phyloP scores from a whole-genome alignment of 805 yeast genomes.

The Kuraishia piskuri region DNA sequence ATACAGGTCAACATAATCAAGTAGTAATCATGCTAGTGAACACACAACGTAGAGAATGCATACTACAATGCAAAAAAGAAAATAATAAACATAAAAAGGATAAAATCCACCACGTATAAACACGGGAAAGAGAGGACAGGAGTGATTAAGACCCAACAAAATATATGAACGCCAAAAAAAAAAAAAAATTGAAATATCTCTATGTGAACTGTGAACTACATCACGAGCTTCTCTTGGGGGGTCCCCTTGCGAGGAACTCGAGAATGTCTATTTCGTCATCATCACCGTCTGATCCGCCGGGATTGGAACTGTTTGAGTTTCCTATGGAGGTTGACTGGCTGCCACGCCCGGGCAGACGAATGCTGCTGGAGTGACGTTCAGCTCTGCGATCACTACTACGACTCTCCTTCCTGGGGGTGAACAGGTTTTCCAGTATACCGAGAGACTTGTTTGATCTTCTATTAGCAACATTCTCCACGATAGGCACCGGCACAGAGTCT shows the following conservation, averaged over 20 bases:
- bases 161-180: too few species aligned
- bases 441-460: background rate
- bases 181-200: background rate
- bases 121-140: too few species aligned
- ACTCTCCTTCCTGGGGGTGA: background rate
- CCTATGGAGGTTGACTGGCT: background rate
- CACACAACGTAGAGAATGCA: too few species aligned
- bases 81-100: too few species aligned
- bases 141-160: too few species aligned
- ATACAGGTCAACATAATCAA: too few species aligned
- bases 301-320: background rate
- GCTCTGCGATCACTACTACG: background rate
- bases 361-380: background rate
- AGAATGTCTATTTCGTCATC: conserved; percentile 15
- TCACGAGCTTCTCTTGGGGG: background rate
- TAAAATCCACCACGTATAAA: too few species aligned
- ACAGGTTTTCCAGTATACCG: background rate
- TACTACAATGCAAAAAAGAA: too few species aligned
- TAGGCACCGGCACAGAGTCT: background rate
- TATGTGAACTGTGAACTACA: background rate
- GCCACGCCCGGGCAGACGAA: background rate
- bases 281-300: conserved; percentile 5
- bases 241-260: conserved; percentile 14
- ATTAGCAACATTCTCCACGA: background rate
- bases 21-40: too few species aligned